These are phyloP conservation scores for Trichophyton mentagrophytes DNA, from an alignment of 2,329 filamentous ascomycete genomes.

Conservation along the genomic window DNA sequence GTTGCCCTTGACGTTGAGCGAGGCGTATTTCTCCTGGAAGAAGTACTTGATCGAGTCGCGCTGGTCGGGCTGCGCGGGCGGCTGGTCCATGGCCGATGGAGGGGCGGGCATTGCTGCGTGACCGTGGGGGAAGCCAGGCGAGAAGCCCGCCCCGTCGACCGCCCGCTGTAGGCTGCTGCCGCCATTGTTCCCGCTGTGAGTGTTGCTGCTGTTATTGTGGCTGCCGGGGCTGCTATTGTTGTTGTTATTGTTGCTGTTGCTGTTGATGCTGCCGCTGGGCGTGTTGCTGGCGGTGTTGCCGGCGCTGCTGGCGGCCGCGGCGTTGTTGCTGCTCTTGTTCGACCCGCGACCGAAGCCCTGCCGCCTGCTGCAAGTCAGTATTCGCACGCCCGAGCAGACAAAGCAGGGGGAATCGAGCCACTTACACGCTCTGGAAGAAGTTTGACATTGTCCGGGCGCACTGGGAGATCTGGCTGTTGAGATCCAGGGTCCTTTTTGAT, in stretches of 20 bases:
- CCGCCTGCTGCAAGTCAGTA: constrained; percentile 23
- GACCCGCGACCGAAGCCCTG: constrained; percentile 38
- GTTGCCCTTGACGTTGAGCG: constrained; percentile 90
- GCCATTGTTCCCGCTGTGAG: not conserved
- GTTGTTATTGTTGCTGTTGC: not conserved
- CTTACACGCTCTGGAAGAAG: constrained; percentile 41
- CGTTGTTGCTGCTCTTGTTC: constrained; percentile 24
- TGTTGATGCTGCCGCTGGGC: not conserved
- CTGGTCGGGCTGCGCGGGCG: constrained; percentile 24
- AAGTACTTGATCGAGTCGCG: constrained; percentile 38
- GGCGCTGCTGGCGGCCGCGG: not conserved
- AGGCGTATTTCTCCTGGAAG: constrained; percentile 46
- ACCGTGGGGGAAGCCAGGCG: not conserved
- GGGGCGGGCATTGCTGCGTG: constrained; percentile 24
- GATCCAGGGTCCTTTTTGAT: not conserved
- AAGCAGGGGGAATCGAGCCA: constrained; percentile 8
- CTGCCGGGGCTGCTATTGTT: not conserved
- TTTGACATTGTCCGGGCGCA: constrained; percentile 31
- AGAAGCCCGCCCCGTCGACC: not conserved
- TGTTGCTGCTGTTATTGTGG: constrained; percentile 1
- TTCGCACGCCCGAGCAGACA: not conserved
- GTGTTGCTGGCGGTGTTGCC: not conserved
- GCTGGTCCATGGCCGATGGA: constrained; percentile 23
- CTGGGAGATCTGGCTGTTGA: not conserved
- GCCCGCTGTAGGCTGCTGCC: too few species aligned